These are phyloP conservation scores for Coccinonectria pachysandricola DNA, from an alignment of 2,329 filamentous ascomycete species.

Conservation along the genomic window DNA sequence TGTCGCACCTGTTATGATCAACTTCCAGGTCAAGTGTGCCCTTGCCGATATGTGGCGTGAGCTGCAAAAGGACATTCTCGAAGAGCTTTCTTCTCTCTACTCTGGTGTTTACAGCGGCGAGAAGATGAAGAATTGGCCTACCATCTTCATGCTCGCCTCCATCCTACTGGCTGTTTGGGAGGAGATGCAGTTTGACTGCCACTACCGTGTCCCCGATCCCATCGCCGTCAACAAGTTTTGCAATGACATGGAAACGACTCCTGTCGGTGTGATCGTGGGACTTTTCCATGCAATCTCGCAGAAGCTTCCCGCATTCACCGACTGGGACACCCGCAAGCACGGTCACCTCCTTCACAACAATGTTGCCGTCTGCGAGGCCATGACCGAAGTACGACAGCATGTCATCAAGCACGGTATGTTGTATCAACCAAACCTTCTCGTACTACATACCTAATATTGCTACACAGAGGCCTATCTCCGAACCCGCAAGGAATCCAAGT, in stretches of 20 bases:
- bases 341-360: constrained; percentile 88
- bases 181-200: constrained; percentile 97
- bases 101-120: constrained; percentile 97
- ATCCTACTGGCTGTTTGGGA: constrained; percentile 94
- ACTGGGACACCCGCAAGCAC: constrained; percentile 90
- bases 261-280: constrained; percentile 91
- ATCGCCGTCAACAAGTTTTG: constrained; percentile 88
- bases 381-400: constrained; percentile 91
- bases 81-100: constrained; percentile 86
- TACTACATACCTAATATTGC: no score
- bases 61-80: constrained; percentile 88
- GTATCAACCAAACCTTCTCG: no score
- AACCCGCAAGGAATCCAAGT: constrained; percentile 67
- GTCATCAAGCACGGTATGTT: constrained; percentile 85
- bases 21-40: constrained; percentile 97
- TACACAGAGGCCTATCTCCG: constrained; percentile 75
- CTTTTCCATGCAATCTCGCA: constrained; percentile 97
- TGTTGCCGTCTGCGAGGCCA: constrained; percentile 80
- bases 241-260: constrained; percentile 90
- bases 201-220: constrained; percentile 83
- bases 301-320: constrained; percentile 82
- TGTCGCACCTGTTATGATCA: constrained; percentile 95
- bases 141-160: constrained; percentile 93
- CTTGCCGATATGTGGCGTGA: constrained; percentile 98
- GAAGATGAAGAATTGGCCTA: constrained; percentile 97